Conservation (phyloP, 768 basidiomycete genomes). For the Phaeotremella fagi region DNA sequence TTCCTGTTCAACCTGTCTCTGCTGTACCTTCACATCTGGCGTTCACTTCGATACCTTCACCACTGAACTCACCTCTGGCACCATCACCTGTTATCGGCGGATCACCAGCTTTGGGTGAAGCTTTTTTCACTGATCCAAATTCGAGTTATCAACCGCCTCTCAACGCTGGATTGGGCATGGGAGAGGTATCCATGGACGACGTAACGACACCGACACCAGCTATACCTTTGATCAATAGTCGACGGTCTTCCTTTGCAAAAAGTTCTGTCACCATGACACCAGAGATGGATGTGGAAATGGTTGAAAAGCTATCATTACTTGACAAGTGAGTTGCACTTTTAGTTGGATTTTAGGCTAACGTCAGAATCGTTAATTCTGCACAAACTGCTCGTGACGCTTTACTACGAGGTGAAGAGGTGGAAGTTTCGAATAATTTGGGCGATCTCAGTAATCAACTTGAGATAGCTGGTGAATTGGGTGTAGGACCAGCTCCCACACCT, state of each 20-base stretch:
- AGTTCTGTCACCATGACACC: conserved; percentile 7
- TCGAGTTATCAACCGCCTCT: not conserved
- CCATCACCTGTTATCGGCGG: conserved; percentile 25
- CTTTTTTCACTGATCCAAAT: conserved; percentile 8
- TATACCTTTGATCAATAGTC: conserved; percentile 1
- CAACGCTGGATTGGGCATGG: conserved; percentile 8
- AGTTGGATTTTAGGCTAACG: not conserved
- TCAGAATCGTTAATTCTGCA: conserved; percentile 38
- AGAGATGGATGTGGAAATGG: conserved; percentile 37
- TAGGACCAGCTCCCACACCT: conserved; percentile 27
- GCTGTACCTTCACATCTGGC: conserved; percentile 37
- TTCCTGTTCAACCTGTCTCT: conserved; percentile 3
- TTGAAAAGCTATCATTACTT: conserved; percentile 40
- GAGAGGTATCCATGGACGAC: conserved; percentile 33
- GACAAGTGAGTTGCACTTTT: conserved; percentile 34
- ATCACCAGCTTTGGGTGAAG: no score
- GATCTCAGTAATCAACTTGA: conserved; percentile 43
- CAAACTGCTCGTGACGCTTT: conserved; percentile 40
- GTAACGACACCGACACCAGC: conserved; percentile 27
- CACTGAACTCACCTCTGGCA: conserved; percentile 19
- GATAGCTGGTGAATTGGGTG: conserved; percentile 34
- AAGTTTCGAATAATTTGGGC: conserved; percentile 41
- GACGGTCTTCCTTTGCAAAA: conserved; percentile 9
- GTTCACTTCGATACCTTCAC: conserved; percentile 26
- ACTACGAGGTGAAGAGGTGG: conserved; percentile 36